phyloP scores from a whole-genome alignment of 768 basidiomycete species.

The Lactarius tabidus region DNA sequence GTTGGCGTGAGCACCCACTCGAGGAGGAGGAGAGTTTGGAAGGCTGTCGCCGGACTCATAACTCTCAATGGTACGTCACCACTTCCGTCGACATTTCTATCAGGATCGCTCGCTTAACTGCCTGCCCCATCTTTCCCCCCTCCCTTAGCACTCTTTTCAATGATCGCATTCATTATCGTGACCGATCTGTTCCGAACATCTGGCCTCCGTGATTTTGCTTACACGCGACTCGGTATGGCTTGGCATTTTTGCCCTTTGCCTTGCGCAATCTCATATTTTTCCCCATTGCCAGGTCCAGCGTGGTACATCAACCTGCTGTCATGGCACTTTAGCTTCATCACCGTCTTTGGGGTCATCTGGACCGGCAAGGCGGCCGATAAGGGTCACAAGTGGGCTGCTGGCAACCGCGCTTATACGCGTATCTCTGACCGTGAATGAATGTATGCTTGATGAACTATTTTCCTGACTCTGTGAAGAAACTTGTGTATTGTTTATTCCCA shows the following conservation, averaged over 20 bases:
- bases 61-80: slow-evolving; percentile 51
- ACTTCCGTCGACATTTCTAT: neutral
- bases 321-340: slow-evolving; percentile 56
- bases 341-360: slow-evolving; percentile 49
- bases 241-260: slow-evolving; percentile 6
- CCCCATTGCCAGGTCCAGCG: slow-evolving; percentile 45
- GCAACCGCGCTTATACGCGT: slow-evolving; percentile 59
- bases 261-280: neutral
- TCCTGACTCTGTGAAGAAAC: neutral
- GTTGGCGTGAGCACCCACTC: slow-evolving; percentile 72
- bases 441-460: neutral
- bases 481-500: neutral
- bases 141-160: slow-evolving; percentile 50
- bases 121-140: neutral
- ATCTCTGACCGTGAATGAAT: slow-evolving; percentile 27
- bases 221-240: slow-evolving; percentile 55
- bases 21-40: slow-evolving; percentile 72
- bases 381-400: slow-evolving; percentile 72
- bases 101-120: neutral
- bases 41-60: slow-evolving; percentile 61
- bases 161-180: slow-evolving; percentile 59
- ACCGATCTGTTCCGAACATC: slow-evolving; percentile 53
- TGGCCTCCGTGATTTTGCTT: slow-evolving; percentile 47
- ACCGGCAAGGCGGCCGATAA: slow-evolving; percentile 61
- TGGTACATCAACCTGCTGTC: slow-evolving; percentile 57